Conservation (phyloP, 2,329 filamentous ascomycete species). For the Colletotrichum sp. region DNA sequence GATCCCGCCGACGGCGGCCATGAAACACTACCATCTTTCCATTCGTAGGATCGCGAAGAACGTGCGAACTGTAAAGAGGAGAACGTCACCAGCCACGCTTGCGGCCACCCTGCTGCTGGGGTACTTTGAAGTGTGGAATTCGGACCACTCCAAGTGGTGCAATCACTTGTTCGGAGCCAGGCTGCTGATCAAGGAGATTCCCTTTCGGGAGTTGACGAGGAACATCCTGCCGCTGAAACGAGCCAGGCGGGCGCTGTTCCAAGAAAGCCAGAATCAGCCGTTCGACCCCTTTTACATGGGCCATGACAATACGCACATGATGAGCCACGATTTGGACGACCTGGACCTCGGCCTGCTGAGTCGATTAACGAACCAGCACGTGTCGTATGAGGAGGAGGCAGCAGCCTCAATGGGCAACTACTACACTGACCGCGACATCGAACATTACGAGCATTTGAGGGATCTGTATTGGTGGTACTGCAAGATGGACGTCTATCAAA, state of each 20-base stretch:
- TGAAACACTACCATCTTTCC: constrained; percentile 91
- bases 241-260: constrained; percentile 38
- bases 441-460: constrained; percentile 78
- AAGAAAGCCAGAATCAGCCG: constrained; percentile 35
- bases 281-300: constrained; percentile 27
- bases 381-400: constrained; percentile 26
- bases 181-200: constrained; percentile 81
- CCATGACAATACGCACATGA: constrained; percentile 23
- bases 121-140: constrained; percentile 94
- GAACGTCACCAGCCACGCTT: constrained; percentile 80
- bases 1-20: constrained; percentile 75
- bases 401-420: constrained; percentile 28
- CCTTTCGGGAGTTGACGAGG: constrained; percentile 74
- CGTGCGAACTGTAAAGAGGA: constrained; percentile 70
- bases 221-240: constrained; percentile 70
- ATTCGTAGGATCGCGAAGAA: constrained; percentile 78
- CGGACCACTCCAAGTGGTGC: constrained; percentile 95
- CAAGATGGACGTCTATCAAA: constrained; percentile 93
- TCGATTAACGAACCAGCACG: constrained; percentile 42
- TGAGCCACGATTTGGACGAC: constrained; percentile 36
- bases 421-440: constrained; percentile 67
- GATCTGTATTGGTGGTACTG: constrained; percentile 97
- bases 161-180: constrained; percentile 87
- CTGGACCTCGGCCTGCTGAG: constrained; percentile 46
- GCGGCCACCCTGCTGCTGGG: constrained; percentile 85